These are phyloP conservation scores for Cercophora sp. DNA, from an alignment of 495 filamentous ascomycete genomes.

Conservation along the genomic window DNA sequence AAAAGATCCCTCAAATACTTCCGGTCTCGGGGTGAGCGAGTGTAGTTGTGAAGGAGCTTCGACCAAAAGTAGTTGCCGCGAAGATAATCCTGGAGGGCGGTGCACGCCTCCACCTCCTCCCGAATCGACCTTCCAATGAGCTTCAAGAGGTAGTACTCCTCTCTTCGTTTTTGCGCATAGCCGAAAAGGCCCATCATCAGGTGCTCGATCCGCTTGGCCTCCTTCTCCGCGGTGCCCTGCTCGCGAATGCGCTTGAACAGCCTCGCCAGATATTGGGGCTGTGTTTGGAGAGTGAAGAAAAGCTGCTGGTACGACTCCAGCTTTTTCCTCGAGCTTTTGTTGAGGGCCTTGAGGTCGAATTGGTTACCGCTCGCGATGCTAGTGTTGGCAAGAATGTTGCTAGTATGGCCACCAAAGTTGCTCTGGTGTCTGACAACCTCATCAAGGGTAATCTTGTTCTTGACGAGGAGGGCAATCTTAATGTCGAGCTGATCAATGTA, in stretches of 20 bases:
- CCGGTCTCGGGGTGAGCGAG: constrained; percentile 85
- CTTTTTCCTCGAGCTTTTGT: constrained; percentile 92
- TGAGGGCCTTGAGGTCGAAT: constrained; percentile 93
- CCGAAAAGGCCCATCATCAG: constrained; percentile 97
- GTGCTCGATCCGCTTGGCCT: constrained; percentile 84
- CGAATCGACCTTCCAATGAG: constrained; percentile 76
- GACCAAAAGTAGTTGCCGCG: constrained; percentile 91
- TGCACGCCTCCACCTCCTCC: constrained; percentile 77
- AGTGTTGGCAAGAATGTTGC: constrained; percentile 78
- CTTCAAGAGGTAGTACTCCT: constrained; percentile 96
- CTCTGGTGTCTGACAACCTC: constrained; percentile 97
- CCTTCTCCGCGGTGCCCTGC: constrained; percentile 82
- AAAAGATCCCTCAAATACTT: constrained; percentile 86
- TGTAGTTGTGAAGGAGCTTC: constrained; percentile 80
- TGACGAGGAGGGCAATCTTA: constrained; percentile 96
- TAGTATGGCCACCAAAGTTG: constrained; percentile 90
- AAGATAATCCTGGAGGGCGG: constrained; percentile 75
- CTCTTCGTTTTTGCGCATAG: constrained; percentile 91
- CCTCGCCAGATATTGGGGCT: constrained; percentile 87
- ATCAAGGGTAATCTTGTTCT: constrained; percentile 98
- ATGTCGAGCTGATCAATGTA: constrained; percentile 98
- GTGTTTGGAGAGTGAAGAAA: constrained; percentile 96
- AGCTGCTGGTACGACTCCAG: constrained; percentile 95
- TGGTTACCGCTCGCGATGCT: constrained; percentile 86
- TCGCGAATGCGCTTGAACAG: constrained; percentile 83